phyloP scores from a whole-genome alignment of 192 early-diverging fungal genomes.

The Dissophora globulifera region DNA sequence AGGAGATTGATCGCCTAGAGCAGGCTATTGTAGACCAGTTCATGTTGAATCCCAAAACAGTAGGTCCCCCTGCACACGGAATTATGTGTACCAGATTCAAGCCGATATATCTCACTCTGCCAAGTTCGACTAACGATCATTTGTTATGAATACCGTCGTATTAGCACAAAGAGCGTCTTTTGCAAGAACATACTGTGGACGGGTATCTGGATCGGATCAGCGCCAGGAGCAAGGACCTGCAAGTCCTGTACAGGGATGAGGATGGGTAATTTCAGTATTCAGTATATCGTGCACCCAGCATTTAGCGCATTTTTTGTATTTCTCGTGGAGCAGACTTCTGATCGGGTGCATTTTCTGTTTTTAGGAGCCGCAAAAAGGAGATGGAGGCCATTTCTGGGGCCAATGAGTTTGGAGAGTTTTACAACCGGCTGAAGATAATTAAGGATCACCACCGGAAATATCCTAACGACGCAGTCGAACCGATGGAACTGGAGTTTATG shows the following conservation, averaged over 20 bases:
- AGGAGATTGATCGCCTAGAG: conserved; percentile 94
- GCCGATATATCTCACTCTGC: too few relatives aligned
- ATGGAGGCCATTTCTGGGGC: conserved; percentile 74
- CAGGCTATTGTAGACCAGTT: conserved; percentile 86
- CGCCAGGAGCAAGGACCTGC: conserved; percentile 67
- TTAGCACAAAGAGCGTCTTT: conserved; percentile 81
- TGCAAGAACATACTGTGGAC: conserved; percentile 83
- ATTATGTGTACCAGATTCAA: background rate
- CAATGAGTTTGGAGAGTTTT: conserved; percentile 85
- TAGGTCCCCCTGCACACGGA: conserved; percentile 23
- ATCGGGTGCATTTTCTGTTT: too few relatives aligned
- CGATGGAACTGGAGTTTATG: conserved; percentile 83
- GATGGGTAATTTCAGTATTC: conserved; percentile 64
- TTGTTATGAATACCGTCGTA: too few relatives aligned
- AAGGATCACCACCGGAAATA: conserved; percentile 84
- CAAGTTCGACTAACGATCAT: too few relatives aligned
- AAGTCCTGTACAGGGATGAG: conserved; percentile 75
- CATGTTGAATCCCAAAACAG: conserved; percentile 76
- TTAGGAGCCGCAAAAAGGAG: conserved; percentile 73
- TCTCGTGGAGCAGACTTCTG: too few relatives aligned
- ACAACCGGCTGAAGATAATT: conserved; percentile 81
- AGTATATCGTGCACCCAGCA: conserved; percentile 38
- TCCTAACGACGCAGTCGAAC: conserved; percentile 79
- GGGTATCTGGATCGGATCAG: conserved; percentile 78
- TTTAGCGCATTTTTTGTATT: too few relatives aligned